Conservation (phyloP, 371 early-diverging fungal species). For the Mucor lusitanicus region DNA sequence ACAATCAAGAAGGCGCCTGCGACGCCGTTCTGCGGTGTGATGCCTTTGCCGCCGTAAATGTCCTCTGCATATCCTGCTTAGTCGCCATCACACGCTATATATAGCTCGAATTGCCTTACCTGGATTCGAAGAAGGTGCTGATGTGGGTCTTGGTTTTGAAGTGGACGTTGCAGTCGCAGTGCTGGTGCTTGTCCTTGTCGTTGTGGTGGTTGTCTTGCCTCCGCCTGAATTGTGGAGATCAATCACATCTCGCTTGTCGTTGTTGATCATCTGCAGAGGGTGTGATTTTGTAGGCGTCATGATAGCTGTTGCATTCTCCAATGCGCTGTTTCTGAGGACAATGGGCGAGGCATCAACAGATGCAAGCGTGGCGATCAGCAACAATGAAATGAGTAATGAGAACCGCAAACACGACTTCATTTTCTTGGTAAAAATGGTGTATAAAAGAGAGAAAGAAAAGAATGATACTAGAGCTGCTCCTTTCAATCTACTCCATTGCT, state of each 20-base stretch:
- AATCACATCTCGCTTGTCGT: constrained; percentile 12
- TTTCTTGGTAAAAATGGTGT: not conserved
- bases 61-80: constrained; percentile 4
- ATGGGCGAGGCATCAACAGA: not conserved
- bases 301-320: not conserved
- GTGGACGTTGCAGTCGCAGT: constrained; percentile 1
- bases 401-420: not conserved
- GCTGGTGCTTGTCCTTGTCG: not conserved
- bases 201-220: not conserved
- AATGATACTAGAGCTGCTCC: too few relatives aligned
- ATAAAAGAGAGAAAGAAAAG: too few relatives aligned
- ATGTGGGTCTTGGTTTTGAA: not conserved
- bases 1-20: constrained; percentile 34
- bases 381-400: not conserved
- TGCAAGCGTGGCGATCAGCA: not conserved
- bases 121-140: constrained; percentile 11
- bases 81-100: not conserved
- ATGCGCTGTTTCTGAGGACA: not conserved
- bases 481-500: not conserved
- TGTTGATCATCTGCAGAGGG: not conserved
- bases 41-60: constrained; percentile 20
- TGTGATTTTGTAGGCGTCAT: not conserved
- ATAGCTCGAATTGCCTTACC: not conserved
- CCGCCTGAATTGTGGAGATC: constrained; percentile 21
- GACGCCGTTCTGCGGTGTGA: constrained; percentile 37